phyloP scores from a whole-genome alignment of 139 green algal genomes.

The Edaphochlamys debaryana region DNA sequence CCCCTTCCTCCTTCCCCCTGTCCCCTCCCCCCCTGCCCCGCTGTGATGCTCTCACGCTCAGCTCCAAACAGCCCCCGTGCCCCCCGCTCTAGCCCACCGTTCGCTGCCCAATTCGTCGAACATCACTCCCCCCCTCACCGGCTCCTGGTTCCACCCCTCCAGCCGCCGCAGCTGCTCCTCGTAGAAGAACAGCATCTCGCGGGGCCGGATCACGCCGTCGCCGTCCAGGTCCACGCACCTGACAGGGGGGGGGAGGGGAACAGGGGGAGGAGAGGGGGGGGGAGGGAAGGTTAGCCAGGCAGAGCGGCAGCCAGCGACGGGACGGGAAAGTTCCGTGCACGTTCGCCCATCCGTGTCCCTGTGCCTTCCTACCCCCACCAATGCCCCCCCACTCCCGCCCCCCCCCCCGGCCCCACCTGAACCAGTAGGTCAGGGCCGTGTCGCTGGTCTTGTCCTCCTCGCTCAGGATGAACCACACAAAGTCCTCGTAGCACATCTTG shows the following conservation, averaged over 20 bases:
- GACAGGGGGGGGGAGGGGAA: not conserved
- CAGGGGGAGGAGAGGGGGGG: not conserved
- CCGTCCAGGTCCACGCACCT: slow-evolving; percentile 93
- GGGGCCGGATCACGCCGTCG: slow-evolving; percentile 83
- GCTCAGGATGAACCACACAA: slow-evolving; percentile 99
- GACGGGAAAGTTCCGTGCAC: no score
- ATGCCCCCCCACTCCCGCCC: no score
- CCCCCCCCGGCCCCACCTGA: slow-evolving; percentile 57
- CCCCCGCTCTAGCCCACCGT: no score
- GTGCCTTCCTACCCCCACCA: no score
- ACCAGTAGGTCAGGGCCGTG: slow-evolving; percentile 96
- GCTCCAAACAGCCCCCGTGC: no score
- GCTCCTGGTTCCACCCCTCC: slow-evolving; percentile 89
- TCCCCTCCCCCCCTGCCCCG: no score
- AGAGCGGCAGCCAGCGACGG: not conserved
- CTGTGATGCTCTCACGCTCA: no score
- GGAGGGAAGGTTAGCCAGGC: not conserved
- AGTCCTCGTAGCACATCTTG: slow-evolving; percentile 99
- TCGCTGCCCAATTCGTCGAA: no score
- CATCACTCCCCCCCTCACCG: slow-evolving; percentile 64
- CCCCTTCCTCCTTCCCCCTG: no score
- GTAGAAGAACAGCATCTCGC: slow-evolving; percentile 97
- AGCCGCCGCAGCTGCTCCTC: slow-evolving; percentile 98
- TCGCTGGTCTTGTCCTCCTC: slow-evolving; percentile 99
- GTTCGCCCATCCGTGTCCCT: no score